A percentile compares a stretch with the other conserved stretches of the same genome.
Conservation (phyloP, 139 green algal genomes). For the Klebsormidium nitens region DNA sequence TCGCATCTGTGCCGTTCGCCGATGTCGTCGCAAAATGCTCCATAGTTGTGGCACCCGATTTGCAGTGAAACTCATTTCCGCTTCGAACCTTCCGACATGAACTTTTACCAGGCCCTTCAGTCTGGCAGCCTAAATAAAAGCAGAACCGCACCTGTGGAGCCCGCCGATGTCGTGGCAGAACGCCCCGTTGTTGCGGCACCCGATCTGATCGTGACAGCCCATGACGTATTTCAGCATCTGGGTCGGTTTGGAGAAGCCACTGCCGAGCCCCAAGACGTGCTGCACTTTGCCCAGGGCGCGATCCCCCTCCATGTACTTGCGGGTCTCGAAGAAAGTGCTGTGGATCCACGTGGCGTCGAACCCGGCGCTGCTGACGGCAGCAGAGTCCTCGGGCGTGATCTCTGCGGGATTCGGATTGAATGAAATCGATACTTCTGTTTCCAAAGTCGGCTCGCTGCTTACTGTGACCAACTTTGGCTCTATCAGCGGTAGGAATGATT, state of each 20-base stretch:
- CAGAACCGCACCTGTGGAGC: constrained; percentile 37
- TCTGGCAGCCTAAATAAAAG: no score
- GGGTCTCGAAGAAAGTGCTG: constrained; percentile 32
- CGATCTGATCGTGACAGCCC: constrained; percentile 54
- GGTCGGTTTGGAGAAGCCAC: constrained; percentile 49
- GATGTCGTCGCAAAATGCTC: neutral
- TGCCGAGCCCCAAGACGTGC: constrained; percentile 53
- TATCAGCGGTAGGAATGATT: no score
- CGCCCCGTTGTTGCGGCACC: constrained; percentile 54
- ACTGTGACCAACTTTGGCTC: no score
- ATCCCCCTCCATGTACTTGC: constrained; percentile 32
- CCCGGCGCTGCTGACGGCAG: constrained; percentile 41
- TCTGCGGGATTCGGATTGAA: no score
- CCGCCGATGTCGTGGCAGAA: constrained; percentile 46
- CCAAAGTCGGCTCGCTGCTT: no score
- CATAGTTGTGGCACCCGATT: neutral
- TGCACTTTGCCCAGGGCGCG: constrained; percentile 52
- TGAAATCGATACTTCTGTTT: no score
- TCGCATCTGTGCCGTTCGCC: neutral
- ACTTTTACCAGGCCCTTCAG: no score
- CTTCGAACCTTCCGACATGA: no score
- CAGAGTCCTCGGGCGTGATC: constrained; percentile 52
- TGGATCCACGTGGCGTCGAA: constrained; percentile 42
- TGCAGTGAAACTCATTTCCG: neutral
- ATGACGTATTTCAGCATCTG: constrained; percentile 68